These are phyloP conservation scores for Pseudogymnoascus sp. DNA, from an alignment of 2,329 filamentous ascomycete species.

Conservation along the genomic window DNA sequence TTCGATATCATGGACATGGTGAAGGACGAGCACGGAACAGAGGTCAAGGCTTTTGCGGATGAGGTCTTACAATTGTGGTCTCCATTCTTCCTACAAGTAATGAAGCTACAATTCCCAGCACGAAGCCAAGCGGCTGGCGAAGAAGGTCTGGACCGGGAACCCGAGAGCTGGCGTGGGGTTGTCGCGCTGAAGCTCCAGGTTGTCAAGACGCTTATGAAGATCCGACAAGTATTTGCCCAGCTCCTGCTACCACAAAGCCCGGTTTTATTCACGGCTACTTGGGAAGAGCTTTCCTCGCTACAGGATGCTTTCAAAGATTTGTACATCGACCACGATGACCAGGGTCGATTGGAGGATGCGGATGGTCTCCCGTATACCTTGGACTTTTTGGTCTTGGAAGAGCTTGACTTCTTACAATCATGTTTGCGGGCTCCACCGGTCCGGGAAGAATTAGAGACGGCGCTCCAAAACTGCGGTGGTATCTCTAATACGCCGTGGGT, in stretches of 20 bases:
- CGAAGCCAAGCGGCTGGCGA: constrained; percentile 46
- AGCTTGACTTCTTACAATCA: constrained; percentile 89
- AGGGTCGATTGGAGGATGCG: constrained; percentile 80
- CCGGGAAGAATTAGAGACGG: constrained; percentile 75
- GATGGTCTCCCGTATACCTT: constrained; percentile 91
- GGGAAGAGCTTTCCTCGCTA: constrained; percentile 73
- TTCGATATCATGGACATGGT: constrained; percentile 97
- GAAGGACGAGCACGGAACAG: constrained; percentile 80
- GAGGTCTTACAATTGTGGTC: constrained; percentile 77
- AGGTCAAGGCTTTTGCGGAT: constrained; percentile 82
- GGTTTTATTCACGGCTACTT: constrained; percentile 74
- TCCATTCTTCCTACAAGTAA: constrained; percentile 73
- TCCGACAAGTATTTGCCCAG: constrained; percentile 73
- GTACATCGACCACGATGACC: constrained; percentile 77
- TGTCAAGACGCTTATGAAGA: constrained; percentile 88
- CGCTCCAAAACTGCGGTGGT: constrained; percentile 53
- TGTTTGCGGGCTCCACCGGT: constrained; percentile 83
- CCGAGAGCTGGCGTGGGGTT: constrained; percentile 68
- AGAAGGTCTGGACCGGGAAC: constrained; percentile 40
- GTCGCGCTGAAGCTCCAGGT: constrained; percentile 86
- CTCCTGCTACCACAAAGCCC: constrained; percentile 77
- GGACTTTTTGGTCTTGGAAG: constrained; percentile 87
- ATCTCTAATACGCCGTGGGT: constrained; percentile 69
- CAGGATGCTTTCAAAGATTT: constrained; percentile 68
- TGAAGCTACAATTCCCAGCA: constrained; percentile 65